Base-by-base conservation (phyloP, 2,329 filamentous ascomycete species). In the Blumeriella jaapii region DNA sequence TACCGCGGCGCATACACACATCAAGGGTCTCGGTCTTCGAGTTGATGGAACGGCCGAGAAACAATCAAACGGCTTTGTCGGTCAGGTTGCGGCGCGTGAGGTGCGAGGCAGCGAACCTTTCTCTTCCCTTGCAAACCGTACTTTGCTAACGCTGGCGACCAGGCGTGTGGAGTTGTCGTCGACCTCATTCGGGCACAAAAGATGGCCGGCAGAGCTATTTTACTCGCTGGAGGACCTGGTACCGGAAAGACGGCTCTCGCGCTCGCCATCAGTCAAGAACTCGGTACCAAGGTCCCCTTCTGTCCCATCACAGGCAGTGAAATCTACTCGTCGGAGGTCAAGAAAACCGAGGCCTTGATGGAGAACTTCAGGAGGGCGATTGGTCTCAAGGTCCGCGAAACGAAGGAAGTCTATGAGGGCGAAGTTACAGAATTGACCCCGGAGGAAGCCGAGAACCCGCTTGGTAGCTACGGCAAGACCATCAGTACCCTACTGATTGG, bases 301-400 rank as follows among this genome's bases (percentile, higher is more conserved):
- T 95, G 91, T 61, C 87, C 89, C 24, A 96, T 98, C 56, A 91
- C 95, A 34, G 91, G 87, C 51, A 95, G 87, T 67, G 91, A 98
- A 62, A 82, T 98, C 53, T 98, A 95, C 65, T 94, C 85, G 50
- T 81, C 89, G 29, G 91, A 98, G 62, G 87, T 98, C 46, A 98
- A 98, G 75, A 98, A 98, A 75, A 98, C 91, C 31, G 91, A 98
- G 62, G 82, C 93, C 48, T 66, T 98, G 57, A 96, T 96, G 91
- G 91, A 98, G 69, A 96, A 96, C 66, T 98, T 98, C 61, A 75
- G 91, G 58, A 73, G 91, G 56, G 91, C 91, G 40, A 98, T 98
- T 59, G 91, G 89, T 20, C 71, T 98, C 49, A 87, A 93, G 57
- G 91, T 98, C 48, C 85, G 91, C 54, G 91, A 98, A 69, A 95